A percentile compares a stretch with the other conserved stretches of the same genome.
phyloP scores from a whole-genome alignment of 768 basidiomycete species.

The Amanita pseudoporphyria region DNA sequence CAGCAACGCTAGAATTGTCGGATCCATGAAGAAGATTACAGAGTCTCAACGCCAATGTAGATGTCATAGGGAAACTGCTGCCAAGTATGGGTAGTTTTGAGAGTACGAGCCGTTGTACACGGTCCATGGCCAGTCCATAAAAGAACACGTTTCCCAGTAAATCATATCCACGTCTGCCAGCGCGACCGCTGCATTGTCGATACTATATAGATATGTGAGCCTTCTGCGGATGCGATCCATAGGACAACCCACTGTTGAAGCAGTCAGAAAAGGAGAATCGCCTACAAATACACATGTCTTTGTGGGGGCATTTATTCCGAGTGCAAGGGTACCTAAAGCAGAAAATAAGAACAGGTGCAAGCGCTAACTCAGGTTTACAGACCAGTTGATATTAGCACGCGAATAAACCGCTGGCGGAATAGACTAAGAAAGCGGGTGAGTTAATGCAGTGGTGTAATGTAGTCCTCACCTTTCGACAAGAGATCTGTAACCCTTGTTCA shows the following conservation, averaged over 20 bases:
- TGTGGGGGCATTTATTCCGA: constrained; percentile 69
- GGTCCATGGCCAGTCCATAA: constrained; percentile 55
- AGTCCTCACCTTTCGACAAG: constrained; percentile 19
- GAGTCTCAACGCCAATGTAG: constrained; percentile 54
- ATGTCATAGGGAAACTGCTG: constrained; percentile 57
- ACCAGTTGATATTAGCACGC: constrained; percentile 63
- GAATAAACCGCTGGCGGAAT: constrained; percentile 53
- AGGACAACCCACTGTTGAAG: constrained; percentile 35
- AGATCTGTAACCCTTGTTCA: constrained; percentile 43
- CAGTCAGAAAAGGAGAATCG: constrained; percentile 51
- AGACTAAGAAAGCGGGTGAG: constrained; percentile 23
- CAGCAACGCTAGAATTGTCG: constrained; percentile 34
- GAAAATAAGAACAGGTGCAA: no score
- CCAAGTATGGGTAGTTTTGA: constrained; percentile 54
- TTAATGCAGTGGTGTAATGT: constrained; percentile 38
- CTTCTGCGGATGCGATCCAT: constrained; percentile 10
- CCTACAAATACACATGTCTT: constrained; percentile 57
- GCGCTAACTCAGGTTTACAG: background rate
- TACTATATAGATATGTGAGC: constrained; percentile 29
- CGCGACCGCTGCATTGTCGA: constrained; percentile 66
- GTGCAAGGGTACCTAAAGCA: constrained; percentile 47
- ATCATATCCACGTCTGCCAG: constrained; percentile 64
- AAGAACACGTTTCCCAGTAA: constrained; percentile 64
- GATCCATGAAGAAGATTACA: constrained; percentile 62
- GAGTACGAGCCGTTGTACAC: constrained; percentile 52